Base-by-base conservation (phyloP, 106 monocot species). In the Acorus calamus region DNA sequence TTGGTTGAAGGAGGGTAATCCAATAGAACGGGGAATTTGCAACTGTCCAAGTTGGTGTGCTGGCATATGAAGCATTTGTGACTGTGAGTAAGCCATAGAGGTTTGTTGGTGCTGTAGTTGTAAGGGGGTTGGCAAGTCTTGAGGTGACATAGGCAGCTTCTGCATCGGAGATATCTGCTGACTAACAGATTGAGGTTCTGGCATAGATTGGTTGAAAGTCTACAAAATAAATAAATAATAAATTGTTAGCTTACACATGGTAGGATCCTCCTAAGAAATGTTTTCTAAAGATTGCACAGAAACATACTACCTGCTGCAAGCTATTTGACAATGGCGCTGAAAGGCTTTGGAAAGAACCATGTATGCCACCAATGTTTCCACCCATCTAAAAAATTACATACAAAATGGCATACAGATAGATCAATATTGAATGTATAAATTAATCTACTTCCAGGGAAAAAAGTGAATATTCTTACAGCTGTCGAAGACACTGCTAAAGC, bases 141-240 rank as follows among this genome's bases (percentile, higher is more conserved):
- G 84, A 10, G 86, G 70, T 4, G 81, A 43, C 43, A 69, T 59
- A 1, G 62, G 66, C 56, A 71, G 63, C 62, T 85, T 98, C 56
- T 91, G 85, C 48, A 92, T 52, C 49, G 86, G 58, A 42, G 75
- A 75, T 65, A 73, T 74, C 69, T 85, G 85, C 66, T 80, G 88
- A 14, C 85, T 78, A 58, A 65, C 46, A 51, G 79, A 56, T 53
- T 69, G 65, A 7, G 65, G 43, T 77, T 90, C 82, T 50, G 62
- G 59, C 67, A 79, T 61, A 5, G 84, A 64, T 50, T 78, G 72
- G 61, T 81, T 80, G 54, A 82, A 78, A 52, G 69, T 80, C 87
- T 91, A 58, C 11, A 14, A 53, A 42, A 46, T 44, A 53, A n/a
- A n/a, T n/a, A n/a, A 8, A 44, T 28, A 28, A 28, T 28, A 28